phyloP scores from a whole-genome alignment of 2,329 filamentous ascomycete genomes.

The Trichoderma endophyticum region DNA sequence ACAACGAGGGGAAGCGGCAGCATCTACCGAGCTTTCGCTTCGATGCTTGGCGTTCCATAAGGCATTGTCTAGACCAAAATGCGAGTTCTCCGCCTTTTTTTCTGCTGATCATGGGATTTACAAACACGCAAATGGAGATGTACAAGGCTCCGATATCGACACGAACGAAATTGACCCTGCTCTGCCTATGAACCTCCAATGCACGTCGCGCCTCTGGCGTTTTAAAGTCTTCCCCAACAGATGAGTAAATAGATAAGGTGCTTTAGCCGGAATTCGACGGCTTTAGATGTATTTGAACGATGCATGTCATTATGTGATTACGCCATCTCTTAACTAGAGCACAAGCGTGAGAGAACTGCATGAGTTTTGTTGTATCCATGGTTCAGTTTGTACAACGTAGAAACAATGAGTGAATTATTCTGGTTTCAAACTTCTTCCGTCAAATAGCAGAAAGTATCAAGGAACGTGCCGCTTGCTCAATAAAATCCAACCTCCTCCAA shows the following conservation, averaged over 20 bases:
- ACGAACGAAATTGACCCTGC: background rate
- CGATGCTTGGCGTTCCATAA: background rate
- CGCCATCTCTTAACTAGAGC: background rate
- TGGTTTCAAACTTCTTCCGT: background rate
- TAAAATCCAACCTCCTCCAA: background rate
- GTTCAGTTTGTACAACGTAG: background rate
- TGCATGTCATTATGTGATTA: background rate
- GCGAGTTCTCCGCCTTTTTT: background rate
- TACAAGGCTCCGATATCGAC: background rate
- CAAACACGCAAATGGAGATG: background rate
- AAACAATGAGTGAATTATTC: background rate
- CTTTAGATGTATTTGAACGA: background rate
- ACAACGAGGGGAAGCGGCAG: background rate
- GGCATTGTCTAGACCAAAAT: background rate
- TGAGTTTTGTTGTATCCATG: background rate
- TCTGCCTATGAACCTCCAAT: background rate
- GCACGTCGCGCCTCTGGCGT: background rate
- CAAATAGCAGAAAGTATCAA: background rate
- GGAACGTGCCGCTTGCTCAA: slow-evolving; percentile 1
- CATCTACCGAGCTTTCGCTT: background rate
- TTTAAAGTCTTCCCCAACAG: background rate
- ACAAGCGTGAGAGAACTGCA: background rate
- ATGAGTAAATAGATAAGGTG: background rate
- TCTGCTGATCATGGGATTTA: background rate
- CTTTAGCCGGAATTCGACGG: background rate